Evolutionary conservation across 148 eudicot species (phyloP).

Genomic region (Persicaria tinctoria): DNA sequence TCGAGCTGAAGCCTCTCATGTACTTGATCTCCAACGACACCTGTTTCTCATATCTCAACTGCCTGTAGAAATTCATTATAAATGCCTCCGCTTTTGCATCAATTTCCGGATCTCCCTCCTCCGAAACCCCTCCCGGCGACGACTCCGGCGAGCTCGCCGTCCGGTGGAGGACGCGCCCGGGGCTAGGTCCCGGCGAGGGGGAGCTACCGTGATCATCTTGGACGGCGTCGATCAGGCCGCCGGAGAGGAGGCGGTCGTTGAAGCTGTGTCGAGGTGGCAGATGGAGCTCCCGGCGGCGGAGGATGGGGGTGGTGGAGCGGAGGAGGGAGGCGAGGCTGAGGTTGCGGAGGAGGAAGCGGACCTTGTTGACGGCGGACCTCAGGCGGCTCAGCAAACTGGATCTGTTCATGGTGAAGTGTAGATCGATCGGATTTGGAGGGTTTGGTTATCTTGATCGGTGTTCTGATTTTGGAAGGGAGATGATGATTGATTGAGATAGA

Average conservation of each 20-base stretch:
- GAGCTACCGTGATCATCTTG: background rate
- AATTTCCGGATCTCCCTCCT: conserved; percentile 15
- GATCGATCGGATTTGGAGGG: too few species aligned
- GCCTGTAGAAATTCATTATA: conserved; percentile 23
- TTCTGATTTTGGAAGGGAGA: too few species aligned
- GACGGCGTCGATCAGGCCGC: background rate
- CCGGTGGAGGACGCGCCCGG: conserved; percentile 18
- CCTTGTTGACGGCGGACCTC: conserved; percentile 27
- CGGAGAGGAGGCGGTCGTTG: conserved; percentile 19
- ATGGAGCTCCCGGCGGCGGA: conserved; percentile 1
- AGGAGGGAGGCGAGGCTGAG: conserved; percentile 18
- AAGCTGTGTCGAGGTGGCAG: conserved; percentile 21
- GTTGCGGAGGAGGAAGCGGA: conserved; percentile 21
- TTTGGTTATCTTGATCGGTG: too few species aligned
- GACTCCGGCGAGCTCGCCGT: conserved; percentile 18
- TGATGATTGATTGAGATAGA: too few species aligned
- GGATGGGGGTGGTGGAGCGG: conserved; percentile 14
- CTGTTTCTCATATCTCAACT: conserved; percentile 23
- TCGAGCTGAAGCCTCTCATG: background rate
- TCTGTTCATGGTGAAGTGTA: background rate
- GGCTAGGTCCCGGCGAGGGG: conserved; percentile 12
- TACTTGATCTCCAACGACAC: conserved; percentile 28
- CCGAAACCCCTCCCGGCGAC: background rate
- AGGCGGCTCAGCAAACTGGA: conserved; percentile 18
- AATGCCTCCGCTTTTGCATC: conserved; percentile 29